Evolutionary conservation across 495 filamentous ascomycete genomes (phyloP), one percentile per base, ranked within the genome.

Genomic region (Aspergillus haitiensis): DNA sequence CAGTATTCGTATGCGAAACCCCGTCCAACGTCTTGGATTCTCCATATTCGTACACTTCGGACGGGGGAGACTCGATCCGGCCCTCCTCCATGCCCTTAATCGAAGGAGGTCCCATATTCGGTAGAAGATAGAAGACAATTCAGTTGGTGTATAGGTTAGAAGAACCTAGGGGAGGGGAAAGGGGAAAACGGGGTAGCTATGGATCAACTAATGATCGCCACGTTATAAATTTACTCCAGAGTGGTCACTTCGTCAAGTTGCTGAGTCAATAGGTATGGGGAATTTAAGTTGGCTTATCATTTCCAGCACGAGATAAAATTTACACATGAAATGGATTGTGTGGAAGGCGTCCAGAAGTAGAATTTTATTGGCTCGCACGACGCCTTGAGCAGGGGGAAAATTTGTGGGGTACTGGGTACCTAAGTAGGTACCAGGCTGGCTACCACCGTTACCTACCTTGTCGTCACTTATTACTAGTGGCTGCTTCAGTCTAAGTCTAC

Each of bases 51-150:
- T 56, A 51, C 36, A 51, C 11, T 6, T 46, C 45, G 2, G 51
- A 54, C 45, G 34, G 51, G 35, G 54, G 52, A 10, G 53, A 36
- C 7, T 57, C 59, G 31, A 44, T 11, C 27, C 40, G 49, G 35
- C 40, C 67, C 49, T 63, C 65, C 54, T 70, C 69, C 47, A 64
- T 44, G 15, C 49, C 58, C 60, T 72, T 69, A 15, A 56, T 42
- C 8, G 63, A 60, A 5, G 56, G 61, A 16, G 60, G 42, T 34
- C 58, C 48, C 68, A 70, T 70, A 12, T 49, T 63, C 48, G 18
- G 33, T 40, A 32, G 10, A 13, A 37, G 34, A 27, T 27, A 27
- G 21, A 27, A 3, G 21, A 27, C 1, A 27, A 27, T 27, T 27
- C 3, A 27, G 21, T 27, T 27, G 21, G 21, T 27, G 21, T 40